Conservation (phyloP, 2,329 filamentous ascomycete species). For the Triangularia verruculosa region DNA sequence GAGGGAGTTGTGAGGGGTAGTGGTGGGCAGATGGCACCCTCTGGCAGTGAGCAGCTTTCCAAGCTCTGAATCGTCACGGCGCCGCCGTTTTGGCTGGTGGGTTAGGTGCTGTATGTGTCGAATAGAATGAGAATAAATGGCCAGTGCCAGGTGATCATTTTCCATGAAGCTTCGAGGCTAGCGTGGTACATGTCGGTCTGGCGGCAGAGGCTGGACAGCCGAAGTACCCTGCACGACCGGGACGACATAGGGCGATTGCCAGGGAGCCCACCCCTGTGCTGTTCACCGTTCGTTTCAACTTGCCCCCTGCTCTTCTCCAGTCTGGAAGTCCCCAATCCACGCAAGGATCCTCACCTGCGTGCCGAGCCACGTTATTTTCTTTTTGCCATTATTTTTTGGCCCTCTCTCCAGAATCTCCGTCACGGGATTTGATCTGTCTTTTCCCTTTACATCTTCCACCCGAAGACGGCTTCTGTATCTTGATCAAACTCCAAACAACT, state of each 20-base stretch:
- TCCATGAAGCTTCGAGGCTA: not conserved
- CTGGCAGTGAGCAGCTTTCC: too few relatives aligned
- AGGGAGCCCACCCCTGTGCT: slow-evolving; percentile 8
- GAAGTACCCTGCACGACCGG: slow-evolving; percentile 1
- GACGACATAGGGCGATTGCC: slow-evolving; percentile 8
- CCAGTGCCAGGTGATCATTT: not conserved
- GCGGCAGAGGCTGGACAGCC: not conserved
- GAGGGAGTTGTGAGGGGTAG: not conserved
- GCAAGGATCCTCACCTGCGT: slow-evolving; percentile 22
- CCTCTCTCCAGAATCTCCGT: slow-evolving; percentile 15
- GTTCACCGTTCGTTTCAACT: slow-evolving; percentile 27
- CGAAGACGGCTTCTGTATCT: too few relatives aligned
- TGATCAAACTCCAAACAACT: not conserved
- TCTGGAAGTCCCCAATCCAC: slow-evolving; percentile 12
- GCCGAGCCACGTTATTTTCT: slow-evolving; percentile 28
- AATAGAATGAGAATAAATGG: not conserved
- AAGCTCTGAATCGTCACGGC: not conserved
- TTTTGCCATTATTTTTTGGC: slow-evolving; percentile 21
- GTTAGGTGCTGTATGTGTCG: not conserved
- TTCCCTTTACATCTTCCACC: not conserved
- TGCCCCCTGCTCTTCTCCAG: slow-evolving; percentile 20
- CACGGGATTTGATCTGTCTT: slow-evolving; percentile 1
- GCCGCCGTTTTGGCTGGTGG: slow-evolving; percentile 14
- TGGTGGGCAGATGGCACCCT: not conserved
- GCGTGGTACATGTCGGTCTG: not conserved